These are phyloP conservation scores for Tarenaya hassleriana DNA, from an alignment of 345 rosid species.

Conservation along the genomic window DNA sequence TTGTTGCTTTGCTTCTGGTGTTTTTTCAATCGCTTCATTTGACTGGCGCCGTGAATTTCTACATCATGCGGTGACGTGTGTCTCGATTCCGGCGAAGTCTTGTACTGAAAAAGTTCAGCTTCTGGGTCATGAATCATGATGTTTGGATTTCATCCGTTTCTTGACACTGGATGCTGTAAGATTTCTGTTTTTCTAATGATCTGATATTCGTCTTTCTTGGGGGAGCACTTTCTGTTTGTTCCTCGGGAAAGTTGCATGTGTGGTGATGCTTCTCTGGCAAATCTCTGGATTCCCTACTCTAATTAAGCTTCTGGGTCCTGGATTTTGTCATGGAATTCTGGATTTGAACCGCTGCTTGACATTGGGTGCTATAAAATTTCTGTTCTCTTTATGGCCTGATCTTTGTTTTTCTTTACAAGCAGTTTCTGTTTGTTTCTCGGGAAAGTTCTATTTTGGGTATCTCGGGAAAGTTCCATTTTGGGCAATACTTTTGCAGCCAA, in stretches of 20 bases:
- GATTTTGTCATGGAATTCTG: too few relatives aligned
- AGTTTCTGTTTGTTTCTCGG: too few relatives aligned
- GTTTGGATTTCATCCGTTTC: too few relatives aligned
- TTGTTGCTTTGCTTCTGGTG: background rate
- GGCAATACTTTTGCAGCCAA: background rate
- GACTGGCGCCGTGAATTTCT: too few relatives aligned
- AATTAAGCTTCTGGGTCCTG: background rate
- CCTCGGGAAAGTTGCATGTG: background rate
- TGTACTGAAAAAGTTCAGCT: too few relatives aligned
- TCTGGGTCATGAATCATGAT: too few relatives aligned
- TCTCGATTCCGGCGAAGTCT: too few relatives aligned
- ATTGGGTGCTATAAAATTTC: too few relatives aligned
- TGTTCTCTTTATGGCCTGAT: conserved; percentile 5
- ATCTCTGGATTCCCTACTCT: background rate
- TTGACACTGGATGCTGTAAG: too few relatives aligned
- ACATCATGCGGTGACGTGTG: too few relatives aligned
- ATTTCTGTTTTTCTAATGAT: background rate
- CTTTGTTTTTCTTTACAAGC: conserved; percentile 1
- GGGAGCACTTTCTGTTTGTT: background rate
- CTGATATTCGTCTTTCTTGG: background rate
- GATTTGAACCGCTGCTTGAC: too few relatives aligned
- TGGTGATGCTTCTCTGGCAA: background rate
- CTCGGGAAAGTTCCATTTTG: conserved; percentile 13
- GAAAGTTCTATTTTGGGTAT: conserved; percentile 5
- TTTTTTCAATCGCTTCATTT: too few relatives aligned